Percentiles rank a stretch among this genome's conserved stretches.
Evolutionary conservation across 2,329 filamentous ascomycete genomes (phyloP).

Genomic region (Leptographium radiaticola): DNA sequence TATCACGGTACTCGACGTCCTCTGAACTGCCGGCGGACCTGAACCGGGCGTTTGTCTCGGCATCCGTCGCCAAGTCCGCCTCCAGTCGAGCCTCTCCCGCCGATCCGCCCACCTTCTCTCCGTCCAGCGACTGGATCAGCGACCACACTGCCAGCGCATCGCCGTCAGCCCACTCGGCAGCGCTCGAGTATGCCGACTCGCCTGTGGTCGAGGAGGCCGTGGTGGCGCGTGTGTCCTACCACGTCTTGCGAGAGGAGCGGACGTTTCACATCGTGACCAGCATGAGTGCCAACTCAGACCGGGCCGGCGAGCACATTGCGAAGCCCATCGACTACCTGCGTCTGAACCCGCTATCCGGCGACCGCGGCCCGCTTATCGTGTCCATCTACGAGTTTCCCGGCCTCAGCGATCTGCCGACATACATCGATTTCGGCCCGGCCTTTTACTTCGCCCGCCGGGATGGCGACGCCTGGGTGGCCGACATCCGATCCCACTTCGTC

Average conservation of each 20-base stretch:
- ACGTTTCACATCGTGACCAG: conserved; percentile 73
- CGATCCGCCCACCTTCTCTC: conserved; percentile 20
- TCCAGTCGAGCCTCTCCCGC: conserved; percentile 30
- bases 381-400: conserved; percentile 74
- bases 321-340: conserved; percentile 69
- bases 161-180: conserved; percentile 15
- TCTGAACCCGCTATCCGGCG: conserved; percentile 53
- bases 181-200: conserved; percentile 28
- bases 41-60: conserved; percentile 30
- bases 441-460: conserved; percentile 46
- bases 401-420: conserved; percentile 53
- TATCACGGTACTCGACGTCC: conserved; percentile 35
- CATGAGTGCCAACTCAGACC: conserved; percentile 58
- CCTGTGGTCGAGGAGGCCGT: conserved; percentile 51
- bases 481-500: conserved; percentile 26
- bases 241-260: conserved; percentile 72
- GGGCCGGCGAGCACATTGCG: conserved; percentile 61
- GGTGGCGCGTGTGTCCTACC: conserved; percentile 69
- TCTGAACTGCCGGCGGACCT: conserved; percentile 14
- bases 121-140: conserved; percentile 25
- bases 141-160: conserved; percentile 23
- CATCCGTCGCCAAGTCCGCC: conserved; percentile 27
- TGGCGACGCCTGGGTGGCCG: conserved; percentile 35
- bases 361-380: conserved; percentile 59
- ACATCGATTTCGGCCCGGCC: conserved; percentile 68